These are phyloP conservation scores for Globisporangium cederbergense DNA, from an alignment of 352 stramenopile species.

Conservation along the genomic window DNA sequence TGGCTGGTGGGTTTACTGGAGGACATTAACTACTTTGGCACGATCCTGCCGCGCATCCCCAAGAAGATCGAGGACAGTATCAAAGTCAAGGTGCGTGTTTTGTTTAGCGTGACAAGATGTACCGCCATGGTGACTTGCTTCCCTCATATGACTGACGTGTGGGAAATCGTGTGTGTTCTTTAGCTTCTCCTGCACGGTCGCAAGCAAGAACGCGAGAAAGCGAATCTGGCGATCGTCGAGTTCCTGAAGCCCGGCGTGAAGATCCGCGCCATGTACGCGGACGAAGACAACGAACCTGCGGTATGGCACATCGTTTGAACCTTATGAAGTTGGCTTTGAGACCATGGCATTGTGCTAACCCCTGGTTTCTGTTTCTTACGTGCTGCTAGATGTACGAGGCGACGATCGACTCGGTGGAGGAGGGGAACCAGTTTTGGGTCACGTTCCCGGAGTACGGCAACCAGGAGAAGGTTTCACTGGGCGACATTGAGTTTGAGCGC, in stretches of 20 bases:
- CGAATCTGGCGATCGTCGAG: conserved; percentile 64
- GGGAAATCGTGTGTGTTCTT: neutral
- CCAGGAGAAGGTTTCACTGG: conserved; percentile 91
- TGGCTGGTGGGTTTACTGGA: conserved; percentile 90
- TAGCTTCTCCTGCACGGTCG: conserved; percentile 78
- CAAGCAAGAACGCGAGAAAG: conserved; percentile 61
- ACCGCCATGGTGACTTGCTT: neutral
- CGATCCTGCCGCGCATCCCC: conserved; percentile 94
- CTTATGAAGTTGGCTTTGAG: too few relatives aligned
- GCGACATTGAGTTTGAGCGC: conserved; percentile 90
- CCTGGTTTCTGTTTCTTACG: neutral
- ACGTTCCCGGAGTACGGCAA: conserved; percentile 98
- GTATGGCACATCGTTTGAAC: conserved; percentile 24
- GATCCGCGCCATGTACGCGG: conserved; percentile 93
- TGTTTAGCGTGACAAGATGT: neutral
- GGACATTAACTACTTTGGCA: conserved; percentile 96
- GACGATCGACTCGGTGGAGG: conserved; percentile 92
- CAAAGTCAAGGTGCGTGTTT: conserved; percentile 88
- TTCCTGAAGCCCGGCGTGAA: conserved; percentile 87
- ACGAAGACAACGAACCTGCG: conserved; percentile 93
- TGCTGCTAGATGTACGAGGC: conserved; percentile 92
- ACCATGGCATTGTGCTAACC: neutral
- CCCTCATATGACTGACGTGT: neutral
- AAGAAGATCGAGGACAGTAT: conserved; percentile 95
- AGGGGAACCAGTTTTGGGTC: conserved; percentile 76